Percentiles rank a stretch among this genome's conserved stretches.
Conservation (phyloP, 768 basidiomycete genomes). For the Suillus brevipes region DNA sequence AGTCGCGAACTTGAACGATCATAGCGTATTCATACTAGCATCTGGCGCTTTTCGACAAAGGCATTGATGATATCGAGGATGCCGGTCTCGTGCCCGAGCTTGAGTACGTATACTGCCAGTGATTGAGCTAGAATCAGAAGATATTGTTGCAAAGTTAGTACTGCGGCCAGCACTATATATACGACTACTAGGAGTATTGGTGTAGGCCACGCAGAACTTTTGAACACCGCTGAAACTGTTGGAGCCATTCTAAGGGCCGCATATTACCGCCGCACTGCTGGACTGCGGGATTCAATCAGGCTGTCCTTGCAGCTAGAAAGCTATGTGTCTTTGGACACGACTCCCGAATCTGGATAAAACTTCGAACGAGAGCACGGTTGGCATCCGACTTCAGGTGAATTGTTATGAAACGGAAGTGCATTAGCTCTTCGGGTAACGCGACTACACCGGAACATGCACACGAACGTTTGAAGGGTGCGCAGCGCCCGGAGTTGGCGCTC, state of each 20-base stretch:
- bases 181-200: too few relatives aligned
- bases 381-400: not conserved
- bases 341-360: not conserved
- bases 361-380: not conserved
- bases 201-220: too few relatives aligned
- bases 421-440: not conserved
- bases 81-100: not conserved
- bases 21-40: not conserved
- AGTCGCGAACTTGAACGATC: not conserved
- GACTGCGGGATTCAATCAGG: not conserved
- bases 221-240: not conserved
- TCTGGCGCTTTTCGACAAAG: not conserved
- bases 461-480: too few relatives aligned
- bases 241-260: not conserved
- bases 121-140: too few relatives aligned
- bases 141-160: too few relatives aligned
- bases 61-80: not conserved
- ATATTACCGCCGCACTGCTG: not conserved
- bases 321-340: not conserved
- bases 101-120: too few relatives aligned
- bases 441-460: not conserved
- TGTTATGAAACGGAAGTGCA: not conserved
- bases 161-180: too few relatives aligned
- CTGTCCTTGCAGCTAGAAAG: too few relatives aligned
- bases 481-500: too few relatives aligned